Evolutionary conservation across 805 yeast species (phyloP), one percentile per base, ranked within the genome.

Genomic region (Monosporozyma unispora): DNA sequence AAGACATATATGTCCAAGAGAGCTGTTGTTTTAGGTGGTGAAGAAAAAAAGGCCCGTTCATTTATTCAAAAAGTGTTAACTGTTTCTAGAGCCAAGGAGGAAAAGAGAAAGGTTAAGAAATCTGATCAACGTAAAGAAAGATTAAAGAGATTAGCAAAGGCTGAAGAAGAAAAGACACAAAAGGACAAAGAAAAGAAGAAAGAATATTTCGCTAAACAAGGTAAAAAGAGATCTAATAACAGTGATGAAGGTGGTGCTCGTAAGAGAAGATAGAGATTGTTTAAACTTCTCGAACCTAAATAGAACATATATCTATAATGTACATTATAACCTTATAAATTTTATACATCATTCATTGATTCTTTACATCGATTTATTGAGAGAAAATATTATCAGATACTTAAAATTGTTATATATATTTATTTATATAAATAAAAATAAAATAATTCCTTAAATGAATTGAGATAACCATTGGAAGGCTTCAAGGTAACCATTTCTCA

Each of bases 401-500:
- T 31, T 11, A 12, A 31, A 14, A n/a, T n/a, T n/a, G 35, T 31
- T 12, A 31, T 31, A 31, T 31, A 37, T 37, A 37, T 37, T 8
- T 18, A 10, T 19, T 16, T 37, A 18, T 37, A 8, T 2, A 37
- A 4, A 19, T 8, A 9, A 18, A 18, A 18, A 18, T 14, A 5
- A 19, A 19, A 5, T 18, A 29, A 16, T 42, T 18, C 41, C 16
- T 66, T 78, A 91, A 61, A 91, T 91, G 72, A 86, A 91, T 74
- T 93, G 96, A 54, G 96, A 88, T 65, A 93, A 80, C 98, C 97
- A 93, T 78, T 88, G 86, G 80, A 93, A 89, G 55, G 96, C 99
- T 62, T 93, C 98, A 53, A 96, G 95, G 70, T 93, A 93, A 62
- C 99, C 99, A 70, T 87, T 90, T 79, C 98, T 87, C 96, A 90